A percentile compares a stretch with the other conserved stretches of the same genome.
Conservation (phyloP, 257 asterid genomes). For the Salvia miltiorrhiza region DNA sequence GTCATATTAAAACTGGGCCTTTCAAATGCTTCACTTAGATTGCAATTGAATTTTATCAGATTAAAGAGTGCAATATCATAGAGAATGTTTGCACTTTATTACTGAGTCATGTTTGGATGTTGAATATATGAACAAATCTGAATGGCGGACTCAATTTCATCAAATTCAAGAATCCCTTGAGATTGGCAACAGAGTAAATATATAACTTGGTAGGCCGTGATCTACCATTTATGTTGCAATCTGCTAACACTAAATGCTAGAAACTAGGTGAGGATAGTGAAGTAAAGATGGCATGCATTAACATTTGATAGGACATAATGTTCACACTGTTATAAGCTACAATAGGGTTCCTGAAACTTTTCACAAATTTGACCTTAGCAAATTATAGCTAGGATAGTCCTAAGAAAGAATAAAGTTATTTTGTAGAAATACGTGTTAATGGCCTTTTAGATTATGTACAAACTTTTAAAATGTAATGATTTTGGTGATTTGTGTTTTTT, state of each 20-base stretch:
- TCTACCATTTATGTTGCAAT: constrained; percentile 1
- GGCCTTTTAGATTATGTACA: constrained; percentile 1
- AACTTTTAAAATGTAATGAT: constrained; percentile 15
- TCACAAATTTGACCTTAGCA: constrained; percentile 1
- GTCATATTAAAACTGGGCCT: constrained; percentile 15
- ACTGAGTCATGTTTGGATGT: not conserved
- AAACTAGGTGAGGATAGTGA: not conserved
- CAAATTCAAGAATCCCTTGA: not conserved
- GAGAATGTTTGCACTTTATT: constrained; percentile 4
- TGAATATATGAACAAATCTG: not conserved
- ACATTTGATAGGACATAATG: not conserved
- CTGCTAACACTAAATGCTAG: not conserved
- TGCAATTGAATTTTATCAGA: not conserved
- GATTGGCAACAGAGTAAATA: not conserved
- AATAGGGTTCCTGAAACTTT: not conserved
- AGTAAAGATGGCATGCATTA: not conserved
- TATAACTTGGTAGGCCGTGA: not conserved
- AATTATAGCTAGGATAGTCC: not conserved
- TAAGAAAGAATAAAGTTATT: not conserved
- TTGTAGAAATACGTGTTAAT: not conserved
- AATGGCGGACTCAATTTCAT: not conserved
- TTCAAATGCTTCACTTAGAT: not conserved
- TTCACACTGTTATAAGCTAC: constrained; percentile 7
- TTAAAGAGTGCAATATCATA: not conserved
- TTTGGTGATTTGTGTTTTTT: constrained; percentile 21